Evolutionary conservation across 176 grass and related monocot genomes (phyloP).

Genomic region (Cenchrus purpureus): DNA sequence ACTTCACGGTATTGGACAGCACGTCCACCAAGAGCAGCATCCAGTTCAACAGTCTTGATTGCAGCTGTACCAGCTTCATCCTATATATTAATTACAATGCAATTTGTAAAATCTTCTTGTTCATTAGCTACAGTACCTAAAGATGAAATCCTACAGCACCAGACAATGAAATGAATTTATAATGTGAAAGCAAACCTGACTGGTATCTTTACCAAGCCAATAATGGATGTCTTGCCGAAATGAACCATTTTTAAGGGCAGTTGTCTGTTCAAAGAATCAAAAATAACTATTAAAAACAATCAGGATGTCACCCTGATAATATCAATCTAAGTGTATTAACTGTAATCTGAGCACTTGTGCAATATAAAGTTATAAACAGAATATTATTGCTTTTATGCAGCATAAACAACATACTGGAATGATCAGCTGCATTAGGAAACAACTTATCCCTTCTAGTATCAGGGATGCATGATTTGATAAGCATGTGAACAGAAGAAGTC

Average conservation of each 20-base stretch:
- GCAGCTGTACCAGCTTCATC: conserved; percentile 96
- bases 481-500: conserved; percentile 14
- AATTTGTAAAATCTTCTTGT: conserved; percentile 36
- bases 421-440: background rate
- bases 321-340: conserved; percentile 26
- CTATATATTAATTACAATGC: conserved; percentile 56
- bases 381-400: conserved; percentile 16
- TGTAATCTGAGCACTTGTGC: background rate
- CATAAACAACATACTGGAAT: conserved; percentile 24
- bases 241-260: conserved; percentile 88
- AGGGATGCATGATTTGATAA: conserved; percentile 4
- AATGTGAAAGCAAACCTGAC: conserved; percentile 65
- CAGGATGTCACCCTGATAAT: conserved; percentile 22
- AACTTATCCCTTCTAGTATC: conserved; percentile 32
- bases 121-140: conserved; percentile 14
- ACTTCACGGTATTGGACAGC: conserved; percentile 98
- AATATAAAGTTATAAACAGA: conserved; percentile 20
- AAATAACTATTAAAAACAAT: conserved; percentile 26
- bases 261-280: conserved; percentile 61
- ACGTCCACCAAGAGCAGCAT: conserved; percentile 90
- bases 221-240: conserved; percentile 92
- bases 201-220: conserved; percentile 99
- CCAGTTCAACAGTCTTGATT: conserved; percentile 92
- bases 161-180: conserved; percentile 13
- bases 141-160: conserved; percentile 19